These are phyloP conservation scores for Zopfia rhizophila DNA, from an alignment of 2,329 filamentous ascomycete species.

Conservation along the genomic window DNA sequence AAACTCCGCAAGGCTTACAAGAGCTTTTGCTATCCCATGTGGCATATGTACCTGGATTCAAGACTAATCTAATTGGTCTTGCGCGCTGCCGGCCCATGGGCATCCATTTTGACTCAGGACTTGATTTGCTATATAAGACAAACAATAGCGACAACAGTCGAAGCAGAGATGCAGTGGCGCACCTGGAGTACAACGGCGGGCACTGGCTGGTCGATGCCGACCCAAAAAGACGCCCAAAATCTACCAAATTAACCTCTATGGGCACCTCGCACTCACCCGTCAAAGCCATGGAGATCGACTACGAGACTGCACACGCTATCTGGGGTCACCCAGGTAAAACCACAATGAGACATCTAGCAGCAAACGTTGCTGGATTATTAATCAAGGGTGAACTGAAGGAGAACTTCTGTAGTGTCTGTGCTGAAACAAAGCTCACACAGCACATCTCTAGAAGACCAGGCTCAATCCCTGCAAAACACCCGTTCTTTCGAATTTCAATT, in stretches of 20 bases:
- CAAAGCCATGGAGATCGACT: neutral
- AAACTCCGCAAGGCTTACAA: conserved; percentile 2
- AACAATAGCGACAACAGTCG: no score
- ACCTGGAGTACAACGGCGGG: conserved; percentile 14
- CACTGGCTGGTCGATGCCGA: conserved; percentile 18
- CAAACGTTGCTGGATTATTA: conserved; percentile 1
- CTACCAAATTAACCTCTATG: neutral
- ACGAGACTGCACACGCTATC: conserved; percentile 5
- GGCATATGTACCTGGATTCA: conserved; percentile 16
- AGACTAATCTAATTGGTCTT: conserved; percentile 16
- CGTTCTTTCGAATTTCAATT: conserved; percentile 12
- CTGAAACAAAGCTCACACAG: conserved; percentile 13
- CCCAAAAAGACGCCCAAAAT: conserved; percentile 1
- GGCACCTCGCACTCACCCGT: neutral
- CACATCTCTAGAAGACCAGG: conserved; percentile 1
- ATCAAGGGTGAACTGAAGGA: neutral
- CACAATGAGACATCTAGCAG: conserved; percentile 8
- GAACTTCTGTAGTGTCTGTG: conserved; percentile 4
- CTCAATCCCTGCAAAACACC: conserved; percentile 2
- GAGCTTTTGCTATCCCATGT: conserved; percentile 11
- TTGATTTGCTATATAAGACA: conserved; percentile 12
- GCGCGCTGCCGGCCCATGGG: conserved; percentile 11
- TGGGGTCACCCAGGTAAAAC: conserved; percentile 8
- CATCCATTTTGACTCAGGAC: conserved; percentile 20
- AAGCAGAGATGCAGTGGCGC: conserved; percentile 4